Conservation (phyloP, 2,329 filamentous ascomycete genomes). For the Juglanconis sp. region DNA sequence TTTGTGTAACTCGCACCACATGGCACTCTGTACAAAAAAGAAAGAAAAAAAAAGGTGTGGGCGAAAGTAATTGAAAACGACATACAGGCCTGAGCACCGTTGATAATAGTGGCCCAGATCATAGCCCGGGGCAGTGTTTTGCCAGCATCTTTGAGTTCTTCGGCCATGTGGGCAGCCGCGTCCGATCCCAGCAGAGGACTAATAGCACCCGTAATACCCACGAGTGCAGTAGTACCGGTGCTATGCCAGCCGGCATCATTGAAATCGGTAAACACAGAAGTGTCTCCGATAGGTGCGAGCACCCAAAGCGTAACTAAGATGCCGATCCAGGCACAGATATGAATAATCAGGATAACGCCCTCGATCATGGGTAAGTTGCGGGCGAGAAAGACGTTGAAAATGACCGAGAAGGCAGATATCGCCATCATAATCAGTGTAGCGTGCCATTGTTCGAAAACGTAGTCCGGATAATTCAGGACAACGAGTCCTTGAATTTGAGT, state of each 20-base stretch:
- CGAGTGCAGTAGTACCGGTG: conserved; percentile 31
- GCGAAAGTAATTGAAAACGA: too few species aligned
- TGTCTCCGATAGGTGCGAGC: conserved; percentile 28
- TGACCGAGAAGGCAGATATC: conserved; percentile 32
- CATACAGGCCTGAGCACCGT: conserved; percentile 31
- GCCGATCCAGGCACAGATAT: conserved; percentile 41
- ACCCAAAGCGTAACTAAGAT: conserved; percentile 37
- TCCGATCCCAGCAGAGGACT: conserved; percentile 32
- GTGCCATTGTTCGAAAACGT: too few species aligned
- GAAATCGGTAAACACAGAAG: conserved; percentile 30
- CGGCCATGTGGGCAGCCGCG: conserved; percentile 29
- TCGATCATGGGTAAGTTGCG: conserved; percentile 39
- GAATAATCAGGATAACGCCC: conserved; percentile 39
- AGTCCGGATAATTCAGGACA: too few species aligned
- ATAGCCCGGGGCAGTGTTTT: conserved; percentile 31
- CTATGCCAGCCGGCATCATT: conserved; percentile 31
- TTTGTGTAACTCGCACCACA: too few species aligned
- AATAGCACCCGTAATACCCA: conserved; percentile 36
- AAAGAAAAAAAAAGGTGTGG: too few species aligned
- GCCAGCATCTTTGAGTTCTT: conserved; percentile 27
- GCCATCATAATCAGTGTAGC: too few species aligned
- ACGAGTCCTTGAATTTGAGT: conserved; percentile 32
- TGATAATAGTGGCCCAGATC: conserved; percentile 30
- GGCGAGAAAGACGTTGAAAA: conserved; percentile 43
- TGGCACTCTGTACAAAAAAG: too few species aligned